These are phyloP conservation scores for Thalassia testudinum DNA, from an alignment of 116 monocot species.

Conservation along the genomic window DNA sequence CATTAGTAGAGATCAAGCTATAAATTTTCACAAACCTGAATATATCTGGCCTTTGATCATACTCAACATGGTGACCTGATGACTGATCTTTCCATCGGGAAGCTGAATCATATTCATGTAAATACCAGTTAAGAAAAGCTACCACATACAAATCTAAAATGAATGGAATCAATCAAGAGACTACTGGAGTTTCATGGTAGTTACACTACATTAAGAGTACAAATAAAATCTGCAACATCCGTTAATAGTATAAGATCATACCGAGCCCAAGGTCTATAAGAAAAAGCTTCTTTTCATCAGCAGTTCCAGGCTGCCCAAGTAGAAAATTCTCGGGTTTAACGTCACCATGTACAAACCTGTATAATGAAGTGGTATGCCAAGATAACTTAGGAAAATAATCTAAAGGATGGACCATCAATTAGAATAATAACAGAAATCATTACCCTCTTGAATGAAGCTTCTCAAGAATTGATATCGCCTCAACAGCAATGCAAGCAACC, in stretches of 20 bases:
- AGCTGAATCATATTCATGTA: slow-evolving; percentile 18
- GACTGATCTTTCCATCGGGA: slow-evolving; percentile 84
- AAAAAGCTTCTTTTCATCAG: slow-evolving; percentile 85
- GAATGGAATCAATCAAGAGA: no score
- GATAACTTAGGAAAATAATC: slow-evolving; percentile 90
- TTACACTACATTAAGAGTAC: no score
- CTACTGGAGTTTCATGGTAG: no score
- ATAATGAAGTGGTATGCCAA: slow-evolving; percentile 83
- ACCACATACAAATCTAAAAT: no score
- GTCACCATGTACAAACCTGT: slow-evolving; percentile 91
- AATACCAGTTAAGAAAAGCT: no score
- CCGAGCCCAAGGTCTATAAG: slow-evolving; percentile 90
- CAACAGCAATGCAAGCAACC: slow-evolving; percentile 96
- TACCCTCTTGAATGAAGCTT: slow-evolving; percentile 92
- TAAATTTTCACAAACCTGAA: slow-evolving; percentile 31
- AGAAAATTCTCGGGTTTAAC: slow-evolving; percentile 91
- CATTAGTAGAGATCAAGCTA: neutral
- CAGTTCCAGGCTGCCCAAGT: slow-evolving; percentile 66
- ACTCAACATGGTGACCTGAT: slow-evolving; percentile 58
- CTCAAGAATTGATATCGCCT: slow-evolving; percentile 45
- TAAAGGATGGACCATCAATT: slow-evolving; percentile 1
- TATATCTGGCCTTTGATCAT: slow-evolving; percentile 72
- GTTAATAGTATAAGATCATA: slow-evolving; percentile 2
- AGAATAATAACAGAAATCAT: neutral
- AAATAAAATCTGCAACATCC: no score